phyloP scores from a whole-genome alignment of 495 filamentous ascomycete genomes.

The Glutinoglossum americanum region DNA sequence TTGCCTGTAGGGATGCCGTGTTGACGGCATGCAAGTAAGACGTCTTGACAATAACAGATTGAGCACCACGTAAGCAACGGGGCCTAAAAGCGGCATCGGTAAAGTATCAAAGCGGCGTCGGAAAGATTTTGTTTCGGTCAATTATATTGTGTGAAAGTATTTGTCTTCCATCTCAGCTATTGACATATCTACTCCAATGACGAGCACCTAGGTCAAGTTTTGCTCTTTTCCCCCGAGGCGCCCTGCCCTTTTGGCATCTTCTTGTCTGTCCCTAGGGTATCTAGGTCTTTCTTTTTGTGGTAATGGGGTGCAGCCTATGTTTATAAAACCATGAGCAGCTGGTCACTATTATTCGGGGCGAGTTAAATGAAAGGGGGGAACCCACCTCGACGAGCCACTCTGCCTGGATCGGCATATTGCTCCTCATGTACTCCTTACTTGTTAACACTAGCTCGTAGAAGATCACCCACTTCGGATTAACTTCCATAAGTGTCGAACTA shows the following conservation, averaged over 20 bases:
- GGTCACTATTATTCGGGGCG: background rate
- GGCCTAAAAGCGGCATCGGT: background rate
- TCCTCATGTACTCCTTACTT: constrained; percentile 85
- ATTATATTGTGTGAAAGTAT: background rate
- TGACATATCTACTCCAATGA: background rate
- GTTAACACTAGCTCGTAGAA: constrained; percentile 88
- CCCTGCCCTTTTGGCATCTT: constrained; percentile 55
- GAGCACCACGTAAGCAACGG: background rate
- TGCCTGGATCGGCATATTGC: constrained; percentile 60
- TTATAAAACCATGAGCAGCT: background rate
- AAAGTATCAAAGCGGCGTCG: background rate
- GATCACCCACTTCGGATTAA: constrained; percentile 71
- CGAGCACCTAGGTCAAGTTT: constrained; percentile 9
- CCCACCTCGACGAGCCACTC: constrained; percentile 61
- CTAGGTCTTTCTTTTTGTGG: constrained; percentile 82
- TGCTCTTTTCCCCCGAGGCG: constrained; percentile 26
- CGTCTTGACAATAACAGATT: background rate
- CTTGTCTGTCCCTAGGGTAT: constrained; percentile 52
- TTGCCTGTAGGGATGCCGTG: background rate
- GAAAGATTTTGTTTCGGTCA: no score
- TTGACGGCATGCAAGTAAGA: background rate
- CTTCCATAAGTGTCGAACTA: constrained; percentile 56
- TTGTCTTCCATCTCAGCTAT: background rate
- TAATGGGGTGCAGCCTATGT: constrained; percentile 73
- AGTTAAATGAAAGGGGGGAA: background rate